phyloP scores from a whole-genome alignment of 2,329 filamentous ascomycete species.

The Colletotrichum scovillei region DNA sequence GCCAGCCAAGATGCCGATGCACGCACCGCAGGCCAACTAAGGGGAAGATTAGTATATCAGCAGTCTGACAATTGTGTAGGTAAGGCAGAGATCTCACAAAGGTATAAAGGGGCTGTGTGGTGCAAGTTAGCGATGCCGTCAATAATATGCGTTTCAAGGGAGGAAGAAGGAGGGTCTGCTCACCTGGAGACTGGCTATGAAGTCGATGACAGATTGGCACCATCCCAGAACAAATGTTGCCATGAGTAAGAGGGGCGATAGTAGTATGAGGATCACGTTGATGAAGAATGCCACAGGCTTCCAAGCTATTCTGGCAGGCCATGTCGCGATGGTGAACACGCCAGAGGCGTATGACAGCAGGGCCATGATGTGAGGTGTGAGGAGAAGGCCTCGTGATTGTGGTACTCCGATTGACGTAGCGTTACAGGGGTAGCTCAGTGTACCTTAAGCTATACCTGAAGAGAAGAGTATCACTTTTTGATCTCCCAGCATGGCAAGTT shows the following conservation, averaged over 20 bases:
- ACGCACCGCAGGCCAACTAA: conserved; percentile 71
- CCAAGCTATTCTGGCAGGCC: conserved; percentile 46
- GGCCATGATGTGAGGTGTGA: conserved; percentile 14
- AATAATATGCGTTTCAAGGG: conserved; percentile 15
- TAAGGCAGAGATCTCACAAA: conserved; percentile 48
- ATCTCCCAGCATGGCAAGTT: not conserved
- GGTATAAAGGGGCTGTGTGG: conserved; percentile 54
- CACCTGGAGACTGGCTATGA: conserved; percentile 51
- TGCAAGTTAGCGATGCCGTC: not conserved
- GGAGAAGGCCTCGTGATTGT: not conserved
- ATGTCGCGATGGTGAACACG: conserved; percentile 37
- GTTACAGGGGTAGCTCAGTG: not conserved
- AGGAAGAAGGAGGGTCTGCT: conserved; percentile 24
- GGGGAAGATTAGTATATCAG: conserved; percentile 38
- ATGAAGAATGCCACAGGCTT: conserved; percentile 41
- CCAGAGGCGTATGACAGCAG: conserved; percentile 21
- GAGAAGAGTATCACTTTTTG: not conserved
- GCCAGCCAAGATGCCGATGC: conserved; percentile 75
- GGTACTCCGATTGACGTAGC: not conserved
- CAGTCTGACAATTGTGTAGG: conserved; percentile 30
- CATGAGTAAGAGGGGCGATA: conserved; percentile 51
- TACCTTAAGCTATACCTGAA: not conserved
- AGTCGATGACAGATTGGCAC: conserved; percentile 39
- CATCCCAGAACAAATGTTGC: conserved; percentile 43
- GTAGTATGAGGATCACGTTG: conserved; percentile 43